Conservation (phyloP, 2,329 filamentous ascomycete species). For the Aspergillus calidoustus region DNA sequence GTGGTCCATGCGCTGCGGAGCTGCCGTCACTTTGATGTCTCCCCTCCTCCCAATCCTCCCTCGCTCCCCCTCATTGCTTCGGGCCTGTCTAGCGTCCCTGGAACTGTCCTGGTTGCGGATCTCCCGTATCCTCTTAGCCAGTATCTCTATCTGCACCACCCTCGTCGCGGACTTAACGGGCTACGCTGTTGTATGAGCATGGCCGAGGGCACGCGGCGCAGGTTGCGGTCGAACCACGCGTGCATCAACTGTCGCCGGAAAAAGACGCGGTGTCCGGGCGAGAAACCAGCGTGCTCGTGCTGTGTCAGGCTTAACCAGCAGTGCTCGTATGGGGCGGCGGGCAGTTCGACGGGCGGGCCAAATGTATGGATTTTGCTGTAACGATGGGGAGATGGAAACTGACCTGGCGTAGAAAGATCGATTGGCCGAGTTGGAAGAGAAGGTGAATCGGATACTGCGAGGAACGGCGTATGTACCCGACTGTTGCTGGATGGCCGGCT, state of each 20-base stretch:
- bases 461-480: conserved; percentile 40
- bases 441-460: conserved; percentile 56
- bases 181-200: not conserved
- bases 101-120: not conserved
- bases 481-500: not conserved
- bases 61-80: not conserved
- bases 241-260: conserved; percentile 56
- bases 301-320: conserved; percentile 55
- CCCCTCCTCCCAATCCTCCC: not conserved
- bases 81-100: not conserved
- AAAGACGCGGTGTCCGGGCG: conserved; percentile 58
- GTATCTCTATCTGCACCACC: not conserved
- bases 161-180: not conserved
- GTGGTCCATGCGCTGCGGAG: not conserved
- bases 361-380: conserved; percentile 43
- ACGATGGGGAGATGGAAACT: not conserved
- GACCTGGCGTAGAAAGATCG: conserved; percentile 51
- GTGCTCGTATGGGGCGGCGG: conserved; percentile 50
- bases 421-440: conserved; percentile 57
- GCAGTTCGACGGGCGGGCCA: conserved; percentile 47
- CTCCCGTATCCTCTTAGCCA: not conserved
- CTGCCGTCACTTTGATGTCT: not conserved
- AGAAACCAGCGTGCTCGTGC: conserved; percentile 57
- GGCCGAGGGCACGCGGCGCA: conserved; percentile 33
- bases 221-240: conserved; percentile 40